Percentiles rank a stretch among this genome's conserved stretches.
Evolutionary conservation across 148 eudicot species (phyloP).

Genomic region (Agrostemma githago): DNA sequence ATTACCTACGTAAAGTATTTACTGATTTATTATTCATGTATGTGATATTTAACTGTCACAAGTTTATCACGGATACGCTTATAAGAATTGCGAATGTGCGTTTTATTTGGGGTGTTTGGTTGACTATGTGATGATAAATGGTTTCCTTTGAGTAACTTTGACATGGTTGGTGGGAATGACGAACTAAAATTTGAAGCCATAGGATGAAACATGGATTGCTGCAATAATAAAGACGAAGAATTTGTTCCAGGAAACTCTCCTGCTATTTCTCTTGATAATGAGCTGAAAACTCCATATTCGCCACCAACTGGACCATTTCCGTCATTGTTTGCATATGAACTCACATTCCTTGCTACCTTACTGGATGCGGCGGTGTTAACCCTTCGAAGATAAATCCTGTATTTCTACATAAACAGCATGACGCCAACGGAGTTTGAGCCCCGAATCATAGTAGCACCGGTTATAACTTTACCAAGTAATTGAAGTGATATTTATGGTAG

Average conservation of each 20-base stretch:
- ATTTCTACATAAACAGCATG: conserved; percentile 54
- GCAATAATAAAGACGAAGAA: conserved; percentile 33
- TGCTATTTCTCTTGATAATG: conserved; percentile 41
- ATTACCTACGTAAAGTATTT: no score
- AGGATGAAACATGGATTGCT: conserved; percentile 43
- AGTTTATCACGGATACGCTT: no score
- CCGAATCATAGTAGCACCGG: no score
- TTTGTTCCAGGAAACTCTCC: conserved; percentile 23
- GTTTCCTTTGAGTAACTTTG: conserved; percentile 18
- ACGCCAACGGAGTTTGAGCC: no score
- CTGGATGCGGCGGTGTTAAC: conserved; percentile 34
- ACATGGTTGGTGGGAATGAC: conserved; percentile 22
- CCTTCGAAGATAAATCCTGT: conserved; percentile 68
- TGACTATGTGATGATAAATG: not conserved
- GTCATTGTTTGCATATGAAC: conserved; percentile 39
- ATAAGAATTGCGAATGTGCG: no score
- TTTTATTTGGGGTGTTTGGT: not conserved
- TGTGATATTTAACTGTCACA: no score
- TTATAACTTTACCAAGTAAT: no score
- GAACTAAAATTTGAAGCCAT: conserved; percentile 34
- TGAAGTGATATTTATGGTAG: not conserved
- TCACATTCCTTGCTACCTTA: conserved; percentile 40
- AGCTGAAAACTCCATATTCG: conserved; percentile 42
- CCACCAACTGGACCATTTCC: conserved; percentile 34
- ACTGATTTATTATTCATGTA: no score